A percentile compares a stretch with the other conserved stretches of the same genome.
Conservation (phyloP, 371 early-diverging fungal genomes). For the Haplosporangium sp. region DNA sequence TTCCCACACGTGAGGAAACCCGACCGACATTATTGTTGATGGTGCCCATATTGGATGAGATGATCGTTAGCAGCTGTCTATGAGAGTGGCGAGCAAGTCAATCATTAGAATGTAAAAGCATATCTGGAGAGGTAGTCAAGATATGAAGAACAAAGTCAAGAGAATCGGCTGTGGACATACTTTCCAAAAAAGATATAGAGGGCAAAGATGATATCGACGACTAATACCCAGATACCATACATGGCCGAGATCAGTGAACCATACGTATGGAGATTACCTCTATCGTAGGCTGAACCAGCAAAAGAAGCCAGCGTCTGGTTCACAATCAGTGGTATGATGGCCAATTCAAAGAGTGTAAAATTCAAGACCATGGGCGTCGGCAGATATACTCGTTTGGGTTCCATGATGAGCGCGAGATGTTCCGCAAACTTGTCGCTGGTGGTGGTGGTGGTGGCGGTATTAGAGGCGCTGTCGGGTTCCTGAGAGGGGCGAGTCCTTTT, state of each 20-base stretch:
- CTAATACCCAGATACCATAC: slow-evolving; percentile 18
- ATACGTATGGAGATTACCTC: slow-evolving; percentile 17
- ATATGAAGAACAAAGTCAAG: neutral
- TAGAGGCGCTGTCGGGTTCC: neutral
- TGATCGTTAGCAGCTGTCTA: slow-evolving; percentile 51
- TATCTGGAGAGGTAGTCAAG: slow-evolving; percentile 1
- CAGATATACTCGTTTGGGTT: slow-evolving; percentile 41
- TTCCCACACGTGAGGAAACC: slow-evolving; percentile 44
- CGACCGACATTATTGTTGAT: slow-evolving; percentile 51
- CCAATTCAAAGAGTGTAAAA: slow-evolving; percentile 34
- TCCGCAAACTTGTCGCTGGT: neutral
- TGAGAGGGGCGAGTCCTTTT: slow-evolving; percentile 20
- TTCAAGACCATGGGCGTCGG: slow-evolving; percentile 50
- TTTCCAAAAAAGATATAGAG: slow-evolving; percentile 36
- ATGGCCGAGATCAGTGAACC: slow-evolving; percentile 14
- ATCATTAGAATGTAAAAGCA: slow-evolving; percentile 12
- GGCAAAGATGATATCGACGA: slow-evolving; percentile 14
- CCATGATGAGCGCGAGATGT: slow-evolving; percentile 7
- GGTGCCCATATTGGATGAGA: slow-evolving; percentile 51
- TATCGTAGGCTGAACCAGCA: slow-evolving; percentile 41
- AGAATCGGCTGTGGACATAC: slow-evolving; percentile 12
- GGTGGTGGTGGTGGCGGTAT: neutral
- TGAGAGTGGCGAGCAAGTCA: neutral
- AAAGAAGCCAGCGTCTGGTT: slow-evolving; percentile 52
- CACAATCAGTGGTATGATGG: slow-evolving; percentile 31